Percentiles rank a stretch among this genome's conserved stretches.
phyloP scores from a whole-genome alignment of 1,284 basidiomycete species.

The Schizophyllum amplum region DNA sequence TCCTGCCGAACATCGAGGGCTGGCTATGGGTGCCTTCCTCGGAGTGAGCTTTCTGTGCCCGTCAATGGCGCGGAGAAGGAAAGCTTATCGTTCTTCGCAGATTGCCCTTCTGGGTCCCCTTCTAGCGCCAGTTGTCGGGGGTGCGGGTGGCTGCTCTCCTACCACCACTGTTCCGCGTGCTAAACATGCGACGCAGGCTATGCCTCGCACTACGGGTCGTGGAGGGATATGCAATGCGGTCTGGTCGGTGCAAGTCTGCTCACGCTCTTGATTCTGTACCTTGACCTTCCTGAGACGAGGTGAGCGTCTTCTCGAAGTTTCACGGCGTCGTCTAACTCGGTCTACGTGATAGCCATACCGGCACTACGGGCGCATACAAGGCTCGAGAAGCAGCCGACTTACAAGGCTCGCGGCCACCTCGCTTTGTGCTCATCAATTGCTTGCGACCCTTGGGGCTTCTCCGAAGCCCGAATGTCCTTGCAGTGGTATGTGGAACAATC shows the following conservation, averaged over 20 bases:
- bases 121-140: slow-evolving; percentile 12
- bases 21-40: slow-evolving; percentile 37
- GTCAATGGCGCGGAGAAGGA: not conserved
- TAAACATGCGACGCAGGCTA: not conserved
- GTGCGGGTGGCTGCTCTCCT: slow-evolving; percentile 4
- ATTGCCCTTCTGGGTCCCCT: slow-evolving; percentile 10
- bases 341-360: slow-evolving; percentile 27
- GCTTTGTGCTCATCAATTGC: slow-evolving; percentile 46
- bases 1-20: slow-evolving; percentile 34
- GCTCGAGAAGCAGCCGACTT: slow-evolving; percentile 29
- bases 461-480: slow-evolving; percentile 52
- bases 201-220: slow-evolving; percentile 47
- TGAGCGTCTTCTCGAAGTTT: not conserved
- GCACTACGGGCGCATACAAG: slow-evolving; percentile 23
- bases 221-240: slow-evolving; percentile 58
- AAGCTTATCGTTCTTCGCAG: not conserved
- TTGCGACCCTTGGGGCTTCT: slow-evolving; percentile 44
- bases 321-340: not conserved
- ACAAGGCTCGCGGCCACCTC: slow-evolving; percentile 25
- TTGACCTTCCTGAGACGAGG: slow-evolving; percentile 66
- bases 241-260: slow-evolving; percentile 38
- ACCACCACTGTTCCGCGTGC: not conserved
- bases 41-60: not conserved
- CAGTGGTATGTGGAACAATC: no score
- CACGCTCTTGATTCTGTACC: slow-evolving; percentile 35